phyloP scores from a whole-genome alignment of 1,139 yeast genomes.

The Suhomyces bokatorum region DNA sequence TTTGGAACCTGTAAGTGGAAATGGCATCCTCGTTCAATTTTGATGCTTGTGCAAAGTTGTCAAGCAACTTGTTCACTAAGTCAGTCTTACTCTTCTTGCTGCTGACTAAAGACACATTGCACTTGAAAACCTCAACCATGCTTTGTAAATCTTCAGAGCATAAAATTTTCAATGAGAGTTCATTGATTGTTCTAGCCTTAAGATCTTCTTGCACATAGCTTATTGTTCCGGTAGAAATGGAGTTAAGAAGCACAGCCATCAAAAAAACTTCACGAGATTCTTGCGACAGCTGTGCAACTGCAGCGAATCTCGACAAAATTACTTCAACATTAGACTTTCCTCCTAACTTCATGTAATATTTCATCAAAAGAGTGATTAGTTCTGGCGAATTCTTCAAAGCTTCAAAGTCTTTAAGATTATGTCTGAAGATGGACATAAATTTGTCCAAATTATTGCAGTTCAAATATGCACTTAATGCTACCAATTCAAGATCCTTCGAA shows the following conservation, averaged over 20 bases:
- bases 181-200: conserved; percentile 8
- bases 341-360: conserved; percentile 22
- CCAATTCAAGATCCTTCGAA: conserved; percentile 12
- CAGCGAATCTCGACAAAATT: conserved; percentile 21
- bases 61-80: conserved; percentile 21
- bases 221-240: conserved; percentile 13
- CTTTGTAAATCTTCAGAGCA: conserved; percentile 13
- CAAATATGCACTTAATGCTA: conserved; percentile 20
- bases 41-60: conserved; percentile 14
- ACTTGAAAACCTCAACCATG: conserved; percentile 20
- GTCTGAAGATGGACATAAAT: conserved; percentile 21
- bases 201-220: not conserved
- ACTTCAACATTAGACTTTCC: conserved; percentile 18
- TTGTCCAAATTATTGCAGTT: conserved; percentile 15
- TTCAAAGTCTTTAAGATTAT: conserved; percentile 12
- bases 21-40: conserved; percentile 3
- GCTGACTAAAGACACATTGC: conserved; percentile 12
- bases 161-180: conserved; percentile 12
- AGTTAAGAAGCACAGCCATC: conserved; percentile 25
- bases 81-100: conserved; percentile 12
- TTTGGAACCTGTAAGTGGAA: conserved; percentile 13
- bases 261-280: conserved; percentile 20
- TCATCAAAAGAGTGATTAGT: conserved; percentile 24
- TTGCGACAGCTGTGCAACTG: conserved; percentile 15
- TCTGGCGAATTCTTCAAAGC: conserved; percentile 17